Evolutionary conservation across 2,329 filamentous ascomycete species (phyloP), one percentile per base, ranked within the genome.

Genomic region (Claviceps sp.): DNA sequence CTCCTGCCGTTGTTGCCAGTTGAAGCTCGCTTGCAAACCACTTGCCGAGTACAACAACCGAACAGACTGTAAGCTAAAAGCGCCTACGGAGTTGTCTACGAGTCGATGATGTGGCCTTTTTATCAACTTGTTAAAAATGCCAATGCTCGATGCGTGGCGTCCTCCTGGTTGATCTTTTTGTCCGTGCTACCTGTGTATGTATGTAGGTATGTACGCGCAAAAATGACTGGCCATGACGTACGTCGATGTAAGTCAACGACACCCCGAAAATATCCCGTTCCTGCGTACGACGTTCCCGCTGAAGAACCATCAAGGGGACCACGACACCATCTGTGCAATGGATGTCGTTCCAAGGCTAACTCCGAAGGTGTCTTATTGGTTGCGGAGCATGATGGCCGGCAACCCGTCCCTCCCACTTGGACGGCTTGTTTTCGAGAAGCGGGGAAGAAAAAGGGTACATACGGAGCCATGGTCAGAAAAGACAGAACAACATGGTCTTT

Each of bases 391-490:
- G 41, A 6, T 24, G 41, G 41, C 20, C 11, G 18, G 11, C 41
- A 22, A 30, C 26, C 41, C 41, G 11, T 42, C 8, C n/a, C 40
- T 42, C n/a, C 40, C 40, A 41, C 14, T 41, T 13, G 3, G 8
- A 24, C 20, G 20, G 13, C 18, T 52, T 20, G 7, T 8, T 30
- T 30, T 49, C 34, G 41, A 50, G 48, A 50, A 52, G 52, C 50
- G 54, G 48, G 56, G 54, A 47, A 42, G 46, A 52, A 56, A 20
- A 45, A 24, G 11, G 56, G 50, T 48, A 54, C 4, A 4, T 11
- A 22, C 22, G 22, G 22, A 22, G 22, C 22, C 22, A 22, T 22
- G 22, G 22, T 22, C 2, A 42, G 11, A 5, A 42, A 24, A 24
- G 14, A 43, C 11, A 14, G 22, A 43, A 43, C 8, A 16, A 20